Conservation (phyloP, 2,329 filamentous ascomycete species). For the Sporothrix variecibatus region DNA sequence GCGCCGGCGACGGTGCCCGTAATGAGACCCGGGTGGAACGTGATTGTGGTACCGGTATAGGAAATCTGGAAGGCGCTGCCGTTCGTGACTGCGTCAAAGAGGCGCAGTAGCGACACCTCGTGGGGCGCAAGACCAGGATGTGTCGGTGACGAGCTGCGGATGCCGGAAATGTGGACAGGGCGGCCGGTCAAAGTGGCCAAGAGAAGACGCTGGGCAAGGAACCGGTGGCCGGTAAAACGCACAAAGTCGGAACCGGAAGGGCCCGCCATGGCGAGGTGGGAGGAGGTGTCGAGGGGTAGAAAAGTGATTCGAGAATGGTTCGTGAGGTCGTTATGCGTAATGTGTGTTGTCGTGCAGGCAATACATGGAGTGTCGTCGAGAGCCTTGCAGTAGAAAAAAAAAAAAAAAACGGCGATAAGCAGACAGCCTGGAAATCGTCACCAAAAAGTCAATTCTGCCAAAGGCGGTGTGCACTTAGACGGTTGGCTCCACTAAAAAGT, state of each 20-base stretch:
- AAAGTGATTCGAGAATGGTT: not conserved
- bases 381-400: not conserved
- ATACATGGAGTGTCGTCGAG: not conserved
- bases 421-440: not conserved
- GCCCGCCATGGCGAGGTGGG: conserved; percentile 21
- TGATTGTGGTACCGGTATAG: conserved; percentile 89
- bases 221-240: conserved; percentile 80
- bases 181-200: conserved; percentile 89
- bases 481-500: not conserved
- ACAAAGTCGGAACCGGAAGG: conserved; percentile 28
- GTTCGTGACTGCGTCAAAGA: conserved; percentile 93
- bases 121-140: conserved; percentile 86
- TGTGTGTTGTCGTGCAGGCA: not conserved
- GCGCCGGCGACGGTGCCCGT: conserved; percentile 78
- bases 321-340: not conserved
- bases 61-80: conserved; percentile 94
- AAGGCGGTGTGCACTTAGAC: conserved; percentile 24
- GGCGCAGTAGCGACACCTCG: conserved; percentile 92
- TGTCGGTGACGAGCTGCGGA: conserved; percentile 82
- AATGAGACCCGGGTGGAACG: conserved; percentile 90
- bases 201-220: conserved; percentile 80
- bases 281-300: not conserved
- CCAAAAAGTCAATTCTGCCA: conserved; percentile 28
- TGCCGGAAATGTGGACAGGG: conserved; percentile 88
- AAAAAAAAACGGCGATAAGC: conserved; percentile 17